These are phyloP conservation scores for Suhomyces maxii DNA, from an alignment of 1,139 yeast species.

Conservation along the genomic window DNA sequence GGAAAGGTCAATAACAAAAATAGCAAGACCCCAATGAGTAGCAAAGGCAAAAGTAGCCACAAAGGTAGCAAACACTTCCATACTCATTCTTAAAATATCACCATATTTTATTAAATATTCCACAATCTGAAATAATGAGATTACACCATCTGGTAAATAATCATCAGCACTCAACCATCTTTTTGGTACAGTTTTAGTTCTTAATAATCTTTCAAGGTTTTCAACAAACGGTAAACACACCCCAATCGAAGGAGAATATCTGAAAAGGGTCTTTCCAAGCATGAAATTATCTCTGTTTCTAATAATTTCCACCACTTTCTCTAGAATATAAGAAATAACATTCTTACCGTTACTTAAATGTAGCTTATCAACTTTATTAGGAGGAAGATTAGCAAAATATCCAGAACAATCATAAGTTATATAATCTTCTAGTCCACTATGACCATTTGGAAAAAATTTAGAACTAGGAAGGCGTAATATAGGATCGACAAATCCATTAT, in stretches of 20 bases:
- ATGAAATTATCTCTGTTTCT: not conserved
- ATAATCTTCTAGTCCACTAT: not conserved
- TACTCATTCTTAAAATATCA: slow-evolving; percentile 6
- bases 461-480: not conserved
- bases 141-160: slow-evolving; percentile 7
- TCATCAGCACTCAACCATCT: slow-evolving; percentile 2
- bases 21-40: slow-evolving; percentile 11
- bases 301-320: not conserved
- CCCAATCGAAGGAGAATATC: slow-evolving; percentile 2
- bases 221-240: not conserved
- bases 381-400: not conserved
- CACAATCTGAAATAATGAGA: slow-evolving; percentile 1
- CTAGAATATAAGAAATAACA: not conserved
- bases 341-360: slow-evolving; percentile 5
- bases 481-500: slow-evolving; percentile 1
- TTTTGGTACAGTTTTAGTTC: not conserved
- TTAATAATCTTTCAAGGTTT: not conserved
- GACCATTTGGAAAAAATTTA: slow-evolving; percentile 3
- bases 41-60: slow-evolving; percentile 6
- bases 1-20: slow-evolving; percentile 9
- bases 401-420: not conserved
- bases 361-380: slow-evolving; percentile 4
- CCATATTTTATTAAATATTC: slow-evolving; percentile 6
- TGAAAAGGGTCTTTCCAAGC: slow-evolving; percentile 2
- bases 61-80: slow-evolving; percentile 8